phyloP scores from a whole-genome alignment of 2,329 filamentous ascomycete genomes.

The Trichophyton schoenleinii region DNA sequence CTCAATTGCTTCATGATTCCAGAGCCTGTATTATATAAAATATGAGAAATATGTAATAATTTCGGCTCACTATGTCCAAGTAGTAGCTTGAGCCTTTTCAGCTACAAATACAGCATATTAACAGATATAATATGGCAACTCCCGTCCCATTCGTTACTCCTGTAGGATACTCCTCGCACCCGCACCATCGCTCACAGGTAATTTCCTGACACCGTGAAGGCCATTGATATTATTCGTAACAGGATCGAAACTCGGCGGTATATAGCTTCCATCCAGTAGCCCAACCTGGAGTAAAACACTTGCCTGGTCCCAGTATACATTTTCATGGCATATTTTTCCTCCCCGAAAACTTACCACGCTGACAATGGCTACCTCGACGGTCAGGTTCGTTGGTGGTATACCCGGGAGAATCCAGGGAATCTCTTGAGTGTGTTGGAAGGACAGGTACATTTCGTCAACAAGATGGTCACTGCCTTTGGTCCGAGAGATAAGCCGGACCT shows the following conservation, averaged over 20 bases:
- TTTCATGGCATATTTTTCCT: slow-evolving; percentile 41
- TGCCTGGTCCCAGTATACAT: slow-evolving; percentile 52
- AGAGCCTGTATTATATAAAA: background rate
- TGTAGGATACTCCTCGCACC: slow-evolving; percentile 24
- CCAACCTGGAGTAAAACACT: slow-evolving; percentile 48
- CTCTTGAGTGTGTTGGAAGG: slow-evolving; percentile 44
- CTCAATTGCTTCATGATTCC: background rate
- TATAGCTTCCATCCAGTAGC: slow-evolving; percentile 41
- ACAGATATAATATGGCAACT: background rate
- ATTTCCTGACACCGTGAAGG: slow-evolving; percentile 15
- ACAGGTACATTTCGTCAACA: slow-evolving; percentile 48
- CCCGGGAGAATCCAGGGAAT: slow-evolving; percentile 50
- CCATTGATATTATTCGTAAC: slow-evolving; percentile 7
- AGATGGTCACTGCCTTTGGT: slow-evolving; percentile 47
- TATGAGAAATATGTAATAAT: background rate
- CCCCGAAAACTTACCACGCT: slow-evolving; percentile 44
- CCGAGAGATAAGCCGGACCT: slow-evolving; percentile 43
- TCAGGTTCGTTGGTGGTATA: slow-evolving; percentile 43
- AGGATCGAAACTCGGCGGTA: slow-evolving; percentile 34
- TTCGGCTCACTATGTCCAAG: background rate
- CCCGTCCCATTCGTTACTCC: slow-evolving; percentile 1
- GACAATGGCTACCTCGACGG: slow-evolving; percentile 46
- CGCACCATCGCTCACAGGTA: slow-evolving; percentile 27
- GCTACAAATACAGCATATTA: background rate
- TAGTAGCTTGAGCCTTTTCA: background rate